A percentile compares a stretch with the other conserved stretches of the same genome.
Evolutionary conservation across 345 rosid genomes (phyloP).

Genomic region (Pistacia vera): DNA sequence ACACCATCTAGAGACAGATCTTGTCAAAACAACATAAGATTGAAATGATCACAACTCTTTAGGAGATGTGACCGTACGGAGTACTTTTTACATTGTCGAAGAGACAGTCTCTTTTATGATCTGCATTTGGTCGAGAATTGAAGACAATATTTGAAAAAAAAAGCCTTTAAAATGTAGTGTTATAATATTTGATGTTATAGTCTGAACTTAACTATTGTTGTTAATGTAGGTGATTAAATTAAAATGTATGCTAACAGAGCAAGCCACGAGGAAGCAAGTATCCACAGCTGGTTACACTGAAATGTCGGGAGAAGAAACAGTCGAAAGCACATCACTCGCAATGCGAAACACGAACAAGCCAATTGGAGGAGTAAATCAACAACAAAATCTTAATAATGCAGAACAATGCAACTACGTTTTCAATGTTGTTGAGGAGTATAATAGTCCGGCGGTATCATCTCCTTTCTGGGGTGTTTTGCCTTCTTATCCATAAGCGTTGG

Average conservation of each 20-base stretch:
- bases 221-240: constrained; percentile 51
- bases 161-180: no score
- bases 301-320: constrained; percentile 66
- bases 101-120: background rate
- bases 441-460: constrained; percentile 36
- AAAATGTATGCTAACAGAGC: constrained; percentile 54
- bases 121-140: background rate
- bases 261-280: constrained; percentile 42
- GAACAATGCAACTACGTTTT: constrained; percentile 40
- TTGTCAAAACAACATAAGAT: background rate
- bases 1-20: background rate
- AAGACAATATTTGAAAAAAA: background rate
- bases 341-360: constrained; percentile 25
- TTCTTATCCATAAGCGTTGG: background rate
- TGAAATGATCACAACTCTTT: background rate
- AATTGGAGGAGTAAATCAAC: constrained; percentile 9
- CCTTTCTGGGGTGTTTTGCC: constrained; percentile 43
- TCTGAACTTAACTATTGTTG: background rate
- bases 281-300: constrained; percentile 50
- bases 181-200: no score
- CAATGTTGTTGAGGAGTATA: constrained; percentile 43
- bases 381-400: constrained; percentile 11
- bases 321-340: constrained; percentile 51
- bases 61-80: background rate
- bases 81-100: background rate